Conservation (phyloP, 352 stramenopile species). For the Pythium biforme region DNA sequence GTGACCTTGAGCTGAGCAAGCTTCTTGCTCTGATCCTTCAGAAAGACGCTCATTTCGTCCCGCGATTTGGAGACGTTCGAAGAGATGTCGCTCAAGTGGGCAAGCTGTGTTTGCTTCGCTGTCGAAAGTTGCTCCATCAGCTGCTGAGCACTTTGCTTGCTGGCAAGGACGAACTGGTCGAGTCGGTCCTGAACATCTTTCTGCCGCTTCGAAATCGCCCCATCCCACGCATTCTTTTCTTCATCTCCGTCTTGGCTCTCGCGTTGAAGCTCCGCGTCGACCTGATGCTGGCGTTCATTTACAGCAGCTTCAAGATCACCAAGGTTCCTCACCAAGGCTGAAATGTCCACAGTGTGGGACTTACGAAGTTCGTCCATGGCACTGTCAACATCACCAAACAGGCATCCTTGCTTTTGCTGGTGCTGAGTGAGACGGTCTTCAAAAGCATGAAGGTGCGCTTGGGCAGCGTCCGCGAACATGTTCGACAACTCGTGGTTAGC, state of each 20-base stretch:
- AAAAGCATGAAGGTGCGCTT: slow-evolving; percentile 46
- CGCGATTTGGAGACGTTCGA: slow-evolving; percentile 25
- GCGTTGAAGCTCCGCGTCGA: slow-evolving; percentile 7
- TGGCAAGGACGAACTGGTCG: slow-evolving; percentile 18
- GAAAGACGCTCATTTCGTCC: slow-evolving; percentile 30
- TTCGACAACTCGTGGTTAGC: slow-evolving; percentile 48
- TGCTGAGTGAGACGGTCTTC: slow-evolving; percentile 46
- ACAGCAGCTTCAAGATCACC: slow-evolving; percentile 30
- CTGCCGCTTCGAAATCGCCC: slow-evolving; percentile 6
- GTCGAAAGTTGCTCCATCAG: slow-evolving; percentile 17
- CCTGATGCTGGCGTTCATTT: slow-evolving; percentile 10
- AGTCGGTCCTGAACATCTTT: slow-evolving; percentile 18
- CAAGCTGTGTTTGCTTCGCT: slow-evolving; percentile 19
- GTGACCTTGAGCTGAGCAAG: slow-evolving; percentile 23
- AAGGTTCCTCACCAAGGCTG: slow-evolving; percentile 23
- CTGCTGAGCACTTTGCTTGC: slow-evolving; percentile 20
- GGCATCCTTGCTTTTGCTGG: slow-evolving; percentile 42
- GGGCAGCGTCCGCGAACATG: slow-evolving; percentile 42
- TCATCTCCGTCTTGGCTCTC: slow-evolving; percentile 12
- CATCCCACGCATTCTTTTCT: slow-evolving; percentile 8
- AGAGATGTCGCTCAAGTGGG: slow-evolving; percentile 21
- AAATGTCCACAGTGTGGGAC: slow-evolving; percentile 39
- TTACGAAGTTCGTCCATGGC: slow-evolving; percentile 49
- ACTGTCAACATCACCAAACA: slow-evolving; percentile 43
- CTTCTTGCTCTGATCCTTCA: slow-evolving; percentile 30